These are phyloP conservation scores for Parascedosporium putredinis DNA, from an alignment of 2,329 filamentous ascomycete genomes.

Conservation along the genomic window DNA sequence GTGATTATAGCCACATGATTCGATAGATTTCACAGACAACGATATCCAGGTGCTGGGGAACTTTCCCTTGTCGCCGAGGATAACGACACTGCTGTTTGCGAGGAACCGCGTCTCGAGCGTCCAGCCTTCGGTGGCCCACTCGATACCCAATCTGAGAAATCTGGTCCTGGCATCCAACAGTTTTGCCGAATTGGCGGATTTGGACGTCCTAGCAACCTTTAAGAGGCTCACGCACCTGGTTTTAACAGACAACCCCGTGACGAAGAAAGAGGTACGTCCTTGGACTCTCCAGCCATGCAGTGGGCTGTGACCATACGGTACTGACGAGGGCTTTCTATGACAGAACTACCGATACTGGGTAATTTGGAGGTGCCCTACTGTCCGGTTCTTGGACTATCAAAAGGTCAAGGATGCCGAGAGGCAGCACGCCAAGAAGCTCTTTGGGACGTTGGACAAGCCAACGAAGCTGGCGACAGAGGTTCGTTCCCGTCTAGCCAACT, in stretches of 20 bases:
- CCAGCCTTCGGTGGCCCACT: slow-evolving; percentile 61
- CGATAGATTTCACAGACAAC: slow-evolving; percentile 98
- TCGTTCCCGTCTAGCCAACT: slow-evolving; percentile 9
- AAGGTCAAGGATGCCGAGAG: slow-evolving; percentile 87
- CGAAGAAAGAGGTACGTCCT: slow-evolving; percentile 72
- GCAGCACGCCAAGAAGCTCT: slow-evolving; percentile 64
- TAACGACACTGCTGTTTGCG: slow-evolving; percentile 79
- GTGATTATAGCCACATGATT: slow-evolving; percentile 67
- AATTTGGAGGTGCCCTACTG: slow-evolving; percentile 71
- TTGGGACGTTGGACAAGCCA: slow-evolving; percentile 69
- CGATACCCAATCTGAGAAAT: slow-evolving; percentile 71
- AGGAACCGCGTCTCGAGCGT: slow-evolving; percentile 81
- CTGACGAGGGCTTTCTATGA: slow-evolving; percentile 6
- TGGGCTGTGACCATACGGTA: neutral
- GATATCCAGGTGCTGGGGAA: slow-evolving; percentile 84
- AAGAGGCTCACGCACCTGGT: slow-evolving; percentile 66
- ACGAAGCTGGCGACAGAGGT: slow-evolving; percentile 69
- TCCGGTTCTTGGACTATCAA: slow-evolving; percentile 85
- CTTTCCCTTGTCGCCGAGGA: slow-evolving; percentile 81
- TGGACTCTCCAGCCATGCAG: neutral
- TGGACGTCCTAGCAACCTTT: slow-evolving; percentile 68
- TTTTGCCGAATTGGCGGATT: slow-evolving; percentile 71
- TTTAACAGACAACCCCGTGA: slow-evolving; percentile 78
- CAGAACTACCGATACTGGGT: slow-evolving; percentile 90
- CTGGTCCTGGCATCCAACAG: slow-evolving; percentile 78